phyloP scores from a whole-genome alignment of 2,329 filamentous ascomycete species.

The Microdochium paspali region DNA sequence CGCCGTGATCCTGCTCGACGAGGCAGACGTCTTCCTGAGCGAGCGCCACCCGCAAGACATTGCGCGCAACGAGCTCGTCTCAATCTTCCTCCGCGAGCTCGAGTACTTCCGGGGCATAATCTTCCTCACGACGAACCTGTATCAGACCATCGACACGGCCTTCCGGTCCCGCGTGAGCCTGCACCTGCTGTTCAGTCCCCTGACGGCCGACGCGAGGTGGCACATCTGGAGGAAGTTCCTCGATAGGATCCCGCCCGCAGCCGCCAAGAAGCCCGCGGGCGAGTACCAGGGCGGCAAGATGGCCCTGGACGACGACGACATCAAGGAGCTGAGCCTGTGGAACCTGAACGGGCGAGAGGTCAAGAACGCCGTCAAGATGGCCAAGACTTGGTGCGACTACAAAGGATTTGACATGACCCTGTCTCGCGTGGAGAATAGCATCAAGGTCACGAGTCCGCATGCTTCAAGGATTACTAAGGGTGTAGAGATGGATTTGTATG shows the following conservation, averaged over 20 bases:
- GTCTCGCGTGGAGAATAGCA: slow-evolving; percentile 31
- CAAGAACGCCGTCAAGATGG: slow-evolving; percentile 37
- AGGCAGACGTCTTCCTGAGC: slow-evolving; percentile 78
- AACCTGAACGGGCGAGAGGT: slow-evolving; percentile 35
- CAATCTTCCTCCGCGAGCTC: slow-evolving; percentile 75
- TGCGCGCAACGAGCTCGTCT: slow-evolving; percentile 76
- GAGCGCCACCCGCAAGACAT: slow-evolving; percentile 76
- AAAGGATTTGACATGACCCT: slow-evolving; percentile 32
- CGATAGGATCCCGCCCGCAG: slow-evolving; percentile 16
- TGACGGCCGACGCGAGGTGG: slow-evolving; percentile 26
- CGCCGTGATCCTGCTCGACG: slow-evolving; percentile 75
- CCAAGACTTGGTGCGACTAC: slow-evolving; percentile 31
- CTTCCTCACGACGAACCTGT: slow-evolving; percentile 76
- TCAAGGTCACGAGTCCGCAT: slow-evolving; percentile 33
- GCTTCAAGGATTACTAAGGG: slow-evolving; percentile 20
- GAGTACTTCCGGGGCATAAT: slow-evolving; percentile 91
- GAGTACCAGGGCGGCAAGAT: slow-evolving; percentile 1
- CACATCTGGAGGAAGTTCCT: slow-evolving; percentile 38
- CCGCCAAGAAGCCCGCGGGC: not conserved
- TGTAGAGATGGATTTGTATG: not conserved
- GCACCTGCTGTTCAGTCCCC: slow-evolving; percentile 32
- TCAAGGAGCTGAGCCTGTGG: slow-evolving; percentile 28
- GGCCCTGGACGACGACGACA: slow-evolving; percentile 20
- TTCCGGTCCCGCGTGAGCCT: slow-evolving; percentile 36
- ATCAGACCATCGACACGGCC: slow-evolving; percentile 28